Percentiles rank a stretch among this genome's conserved stretches.
phyloP scores from a whole-genome alignment of 75 land plant species.

The Pseudotsuga menziesii region DNA sequence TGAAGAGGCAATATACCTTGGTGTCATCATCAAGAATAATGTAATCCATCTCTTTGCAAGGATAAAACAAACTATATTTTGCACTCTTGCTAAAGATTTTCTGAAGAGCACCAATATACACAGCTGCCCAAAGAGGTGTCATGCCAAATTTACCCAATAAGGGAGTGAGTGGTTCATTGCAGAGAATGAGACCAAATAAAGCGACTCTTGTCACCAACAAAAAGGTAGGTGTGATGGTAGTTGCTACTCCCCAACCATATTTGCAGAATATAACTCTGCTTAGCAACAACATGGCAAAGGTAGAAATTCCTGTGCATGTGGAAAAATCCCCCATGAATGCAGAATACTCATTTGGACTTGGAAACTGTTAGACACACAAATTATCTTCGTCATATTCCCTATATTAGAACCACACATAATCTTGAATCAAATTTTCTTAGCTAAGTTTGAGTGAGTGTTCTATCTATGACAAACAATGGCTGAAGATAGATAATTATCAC shows the following conservation, averaged over 20 bases:
- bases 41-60: slow-evolving; percentile 99
- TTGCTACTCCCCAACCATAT: too few species aligned
- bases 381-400: too few species aligned
- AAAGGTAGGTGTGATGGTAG: slow-evolving; percentile 93
- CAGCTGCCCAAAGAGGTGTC: slow-evolving; percentile 96
- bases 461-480: neutral
- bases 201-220: slow-evolving; percentile 90
- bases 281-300: too few species aligned
- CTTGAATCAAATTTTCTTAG: neutral
- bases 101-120: slow-evolving; percentile 95
- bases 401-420: neutral
- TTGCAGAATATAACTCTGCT: too few species aligned
- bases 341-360: too few species aligned
- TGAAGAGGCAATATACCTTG: slow-evolving; percentile 50
- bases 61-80: slow-evolving; percentile 97
- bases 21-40: slow-evolving; percentile 98
- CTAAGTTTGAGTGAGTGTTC: neutral
- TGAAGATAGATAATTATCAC: too few species aligned
- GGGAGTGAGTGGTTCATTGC: slow-evolving; percentile 80
- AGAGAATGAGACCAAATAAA: slow-evolving; percentile 87
- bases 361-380: too few species aligned
- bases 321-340: too few species aligned
- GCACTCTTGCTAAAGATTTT: slow-evolving; percentile 99
- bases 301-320: too few species aligned
- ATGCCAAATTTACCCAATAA: too few species aligned